Evolutionary conservation across 441 rosid genomes (phyloP), one percentile per base, ranked within the genome.

Genomic region (Mallotus japonicus): DNA sequence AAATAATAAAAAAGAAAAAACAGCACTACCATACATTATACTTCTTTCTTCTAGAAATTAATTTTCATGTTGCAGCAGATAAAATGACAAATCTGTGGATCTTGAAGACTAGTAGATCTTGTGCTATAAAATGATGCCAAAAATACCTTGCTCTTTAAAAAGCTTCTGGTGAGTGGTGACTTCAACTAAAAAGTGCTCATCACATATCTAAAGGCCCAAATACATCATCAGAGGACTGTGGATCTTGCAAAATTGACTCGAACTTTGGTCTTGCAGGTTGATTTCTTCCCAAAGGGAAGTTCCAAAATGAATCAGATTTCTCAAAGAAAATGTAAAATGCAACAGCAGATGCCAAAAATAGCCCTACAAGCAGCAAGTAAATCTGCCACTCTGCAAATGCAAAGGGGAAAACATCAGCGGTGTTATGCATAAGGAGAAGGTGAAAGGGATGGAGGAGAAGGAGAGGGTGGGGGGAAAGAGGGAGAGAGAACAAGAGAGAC

Each of bases 271-370:
- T 82, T 60, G 75, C 73, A 3, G 81, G 85, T 67, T 88, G 96
- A 74, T 77, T 80, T 79, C 76, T 90, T 42, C 82, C 88, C 16
- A 58, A 70, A 12, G 97, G 99, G 56, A 93, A 86, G 50, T 77
- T 84, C 97, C 99, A 91, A 79, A 95, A 95, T 40, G 93, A 87
- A 85, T 89, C 97, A 0, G 97, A 92, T 34, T 91, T 92, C 87
- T 91, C 77, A 11, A 91, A 95, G 86, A 95, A 91, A 3, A 90
- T 59, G 85, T 91, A 95, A 71, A 91, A 94, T 40, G 82, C 86
- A 65, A 87, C 78, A 46, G 92, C 90, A 47, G 99, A 95, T 11
- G 90, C 97, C 87, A 91, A 62, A 78, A 95, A 93, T 79, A 95
- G 81, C 73, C 92, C 93, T 50, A 85, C 53, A 53, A 95, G 82